These are phyloP conservation scores for Penicillium corylophilum DNA, from an alignment of 2,329 filamentous ascomycete species.

Conservation along the genomic window DNA sequence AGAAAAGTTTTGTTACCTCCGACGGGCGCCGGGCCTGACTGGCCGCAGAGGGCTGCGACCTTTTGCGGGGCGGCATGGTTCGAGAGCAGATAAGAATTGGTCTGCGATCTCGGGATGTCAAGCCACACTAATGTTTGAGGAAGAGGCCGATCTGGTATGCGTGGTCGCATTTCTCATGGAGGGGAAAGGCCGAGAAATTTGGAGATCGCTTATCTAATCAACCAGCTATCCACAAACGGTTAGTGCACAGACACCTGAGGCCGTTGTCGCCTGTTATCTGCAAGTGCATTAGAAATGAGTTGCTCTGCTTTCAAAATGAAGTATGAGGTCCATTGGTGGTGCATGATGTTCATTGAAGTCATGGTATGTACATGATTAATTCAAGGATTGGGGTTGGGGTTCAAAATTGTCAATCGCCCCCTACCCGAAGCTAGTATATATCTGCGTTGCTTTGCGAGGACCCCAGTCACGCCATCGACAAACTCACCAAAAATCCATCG, in stretches of 20 bases:
- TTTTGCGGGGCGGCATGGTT: slow-evolving; percentile 40
- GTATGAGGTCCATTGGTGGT: background rate
- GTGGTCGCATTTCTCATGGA: slow-evolving; percentile 14
- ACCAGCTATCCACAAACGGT: slow-evolving; percentile 15
- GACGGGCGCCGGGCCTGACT: slow-evolving; percentile 27
- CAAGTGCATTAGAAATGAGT: background rate
- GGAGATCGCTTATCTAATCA: slow-evolving; percentile 25
- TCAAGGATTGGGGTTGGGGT: background rate
- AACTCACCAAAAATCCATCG: no score
- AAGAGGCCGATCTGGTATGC: slow-evolving; percentile 2
- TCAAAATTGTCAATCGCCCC: background rate
- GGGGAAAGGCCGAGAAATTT: slow-evolving; percentile 27
- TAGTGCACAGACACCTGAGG: slow-evolving; percentile 17
- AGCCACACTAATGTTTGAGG: slow-evolving; percentile 7
- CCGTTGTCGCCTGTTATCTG: background rate
- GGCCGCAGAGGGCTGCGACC: slow-evolving; percentile 32
- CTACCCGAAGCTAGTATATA: no score
- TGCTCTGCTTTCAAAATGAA: background rate
- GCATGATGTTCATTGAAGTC: no score
- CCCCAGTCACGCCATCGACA: no score
- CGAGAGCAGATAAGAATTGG: slow-evolving; percentile 5
- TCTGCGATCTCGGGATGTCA: slow-evolving; percentile 7
- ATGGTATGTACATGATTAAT: no score
- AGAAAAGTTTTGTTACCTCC: slow-evolving; percentile 36
- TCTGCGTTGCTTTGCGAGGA: no score